Percentiles rank a stretch among this genome's conserved stretches.
phyloP scores from a whole-genome alignment of 192 early-diverging fungal genomes.

The Umbelopsis isabellina region DNA sequence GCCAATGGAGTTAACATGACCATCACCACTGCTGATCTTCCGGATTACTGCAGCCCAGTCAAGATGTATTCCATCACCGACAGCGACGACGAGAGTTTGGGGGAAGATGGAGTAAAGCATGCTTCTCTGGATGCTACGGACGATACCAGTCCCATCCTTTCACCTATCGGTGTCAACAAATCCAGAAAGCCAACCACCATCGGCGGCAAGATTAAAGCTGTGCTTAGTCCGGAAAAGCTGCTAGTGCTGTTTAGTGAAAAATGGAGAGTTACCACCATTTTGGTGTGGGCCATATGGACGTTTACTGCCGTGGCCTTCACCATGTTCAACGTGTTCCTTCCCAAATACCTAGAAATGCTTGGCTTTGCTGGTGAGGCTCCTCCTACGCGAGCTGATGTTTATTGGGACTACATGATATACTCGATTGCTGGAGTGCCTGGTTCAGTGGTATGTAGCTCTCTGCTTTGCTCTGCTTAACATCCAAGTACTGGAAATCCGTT shows the following conservation, averaged over 20 bases:
- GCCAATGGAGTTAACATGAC: constrained; percentile 58
- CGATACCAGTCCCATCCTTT: constrained; percentile 1
- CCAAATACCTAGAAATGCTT: constrained; percentile 72
- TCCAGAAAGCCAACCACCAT: constrained; percentile 1
- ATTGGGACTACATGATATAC: constrained; percentile 76
- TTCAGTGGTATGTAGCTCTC: constrained; percentile 61
- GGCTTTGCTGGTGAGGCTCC: constrained; percentile 42
- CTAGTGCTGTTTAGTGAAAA: constrained; percentile 56
- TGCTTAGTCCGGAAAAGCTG: constrained; percentile 34
- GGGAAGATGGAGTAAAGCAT: constrained; percentile 22
- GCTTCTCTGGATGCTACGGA: constrained; percentile 18
- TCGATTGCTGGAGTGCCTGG: constrained; percentile 80
- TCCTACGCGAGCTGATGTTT: constrained; percentile 55
- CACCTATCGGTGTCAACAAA: not conserved
- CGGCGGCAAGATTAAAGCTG: not conserved
- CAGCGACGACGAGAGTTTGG: constrained; percentile 36
- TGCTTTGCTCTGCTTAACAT: not conserved
- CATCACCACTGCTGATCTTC: constrained; percentile 29
- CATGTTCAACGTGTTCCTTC: constrained; percentile 89
- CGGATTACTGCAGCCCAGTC: not conserved
- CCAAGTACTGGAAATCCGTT: no score
- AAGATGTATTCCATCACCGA: constrained; percentile 24
- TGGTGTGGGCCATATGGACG: constrained; percentile 82
- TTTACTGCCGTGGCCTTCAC: constrained; percentile 78
- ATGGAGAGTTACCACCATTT: constrained; percentile 62